Conservation (phyloP, 2,329 filamentous ascomycete genomes). For the Ophiocordyceps camponoti-floridani region DNA sequence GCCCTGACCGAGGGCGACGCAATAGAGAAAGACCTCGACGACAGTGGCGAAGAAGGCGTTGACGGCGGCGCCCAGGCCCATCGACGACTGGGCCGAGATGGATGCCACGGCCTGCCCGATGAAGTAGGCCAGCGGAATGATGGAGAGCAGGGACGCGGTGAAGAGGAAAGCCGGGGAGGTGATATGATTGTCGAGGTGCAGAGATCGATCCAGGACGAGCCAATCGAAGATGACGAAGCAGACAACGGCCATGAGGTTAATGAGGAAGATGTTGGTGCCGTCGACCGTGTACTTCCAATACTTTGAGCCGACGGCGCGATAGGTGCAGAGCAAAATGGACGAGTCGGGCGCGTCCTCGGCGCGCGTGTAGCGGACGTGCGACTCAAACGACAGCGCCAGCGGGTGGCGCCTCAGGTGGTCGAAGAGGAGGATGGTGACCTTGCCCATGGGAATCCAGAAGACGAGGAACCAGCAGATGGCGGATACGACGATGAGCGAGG, state of each 20-base stretch:
- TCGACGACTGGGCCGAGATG: slow-evolving; percentile 94
- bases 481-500: slow-evolving; percentile 70
- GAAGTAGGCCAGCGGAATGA: slow-evolving; percentile 94
- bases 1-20: slow-evolving; percentile 78
- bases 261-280: slow-evolving; percentile 96
- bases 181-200: slow-evolving; percentile 54
- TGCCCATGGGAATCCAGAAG: slow-evolving; percentile 97
- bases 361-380: slow-evolving; percentile 60
- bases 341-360: slow-evolving; percentile 53
- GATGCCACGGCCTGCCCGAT: slow-evolving; percentile 97
- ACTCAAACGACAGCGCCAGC: slow-evolving; percentile 81
- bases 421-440: slow-evolving; percentile 76
- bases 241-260: slow-evolving; percentile 91
- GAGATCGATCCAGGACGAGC: slow-evolving; percentile 50
- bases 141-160: slow-evolving; percentile 65
- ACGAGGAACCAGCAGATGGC: slow-evolving; percentile 89
- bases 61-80: slow-evolving; percentile 91
- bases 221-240: slow-evolving; percentile 90
- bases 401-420: slow-evolving; percentile 87
- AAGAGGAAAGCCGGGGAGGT: slow-evolving; percentile 81
- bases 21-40: slow-evolving; percentile 95
- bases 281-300: slow-evolving; percentile 99
- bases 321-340: slow-evolving; percentile 88
- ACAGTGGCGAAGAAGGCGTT: slow-evolving; percentile 97
- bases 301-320: slow-evolving; percentile 79